A percentile compares a stretch with the other conserved stretches of the same genome.
Conservation (phyloP, 2,329 filamentous ascomycete genomes). For the Fusarium xyrophilum region DNA sequence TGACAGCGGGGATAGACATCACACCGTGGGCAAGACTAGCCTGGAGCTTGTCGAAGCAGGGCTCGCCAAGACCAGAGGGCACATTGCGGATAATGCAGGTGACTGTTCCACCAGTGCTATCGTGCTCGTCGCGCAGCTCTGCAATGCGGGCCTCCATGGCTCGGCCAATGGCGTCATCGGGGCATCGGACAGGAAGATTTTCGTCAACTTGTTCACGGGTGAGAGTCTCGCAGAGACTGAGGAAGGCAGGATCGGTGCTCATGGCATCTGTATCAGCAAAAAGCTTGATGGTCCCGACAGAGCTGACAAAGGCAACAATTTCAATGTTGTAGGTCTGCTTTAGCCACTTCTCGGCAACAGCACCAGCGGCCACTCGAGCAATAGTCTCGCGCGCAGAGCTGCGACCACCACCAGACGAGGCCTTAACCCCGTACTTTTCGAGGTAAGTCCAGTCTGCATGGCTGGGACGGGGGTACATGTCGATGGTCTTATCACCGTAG, state of each 20-base stretch:
- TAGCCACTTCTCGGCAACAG: constrained; percentile 93
- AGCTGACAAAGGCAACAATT: constrained; percentile 89
- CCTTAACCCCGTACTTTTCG: constrained; percentile 96
- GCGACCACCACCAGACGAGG: constrained; percentile 86
- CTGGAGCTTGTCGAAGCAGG: constrained; percentile 94
- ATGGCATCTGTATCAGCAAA: constrained; percentile 48
- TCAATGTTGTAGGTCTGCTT: constrained; percentile 81
- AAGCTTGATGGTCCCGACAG: constrained; percentile 68
- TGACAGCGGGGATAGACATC: constrained; percentile 92
- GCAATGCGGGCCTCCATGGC: constrained; percentile 83
- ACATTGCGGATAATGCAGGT: constrained; percentile 91
- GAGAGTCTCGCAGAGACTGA: constrained; percentile 69
- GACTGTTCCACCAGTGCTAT: constrained; percentile 94
- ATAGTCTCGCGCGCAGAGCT: constrained; percentile 96
- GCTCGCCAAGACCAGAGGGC: constrained; percentile 88
- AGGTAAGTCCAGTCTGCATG: constrained; percentile 98
- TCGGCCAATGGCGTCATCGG: constrained; percentile 66
- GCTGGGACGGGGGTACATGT: constrained; percentile 86
- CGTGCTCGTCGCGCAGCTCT: constrained; percentile 76
- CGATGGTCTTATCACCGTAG: constrained; percentile 89
- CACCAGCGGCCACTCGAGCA: constrained; percentile 86
- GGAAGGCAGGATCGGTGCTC: constrained; percentile 81
- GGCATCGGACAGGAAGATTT: constrained; percentile 87
- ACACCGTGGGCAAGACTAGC: constrained; percentile 91
- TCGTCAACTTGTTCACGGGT: constrained; percentile 72